Base-by-base conservation (phyloP, 352 stramenopile genomes). In the Phytophthora niederhauseri region DNA sequence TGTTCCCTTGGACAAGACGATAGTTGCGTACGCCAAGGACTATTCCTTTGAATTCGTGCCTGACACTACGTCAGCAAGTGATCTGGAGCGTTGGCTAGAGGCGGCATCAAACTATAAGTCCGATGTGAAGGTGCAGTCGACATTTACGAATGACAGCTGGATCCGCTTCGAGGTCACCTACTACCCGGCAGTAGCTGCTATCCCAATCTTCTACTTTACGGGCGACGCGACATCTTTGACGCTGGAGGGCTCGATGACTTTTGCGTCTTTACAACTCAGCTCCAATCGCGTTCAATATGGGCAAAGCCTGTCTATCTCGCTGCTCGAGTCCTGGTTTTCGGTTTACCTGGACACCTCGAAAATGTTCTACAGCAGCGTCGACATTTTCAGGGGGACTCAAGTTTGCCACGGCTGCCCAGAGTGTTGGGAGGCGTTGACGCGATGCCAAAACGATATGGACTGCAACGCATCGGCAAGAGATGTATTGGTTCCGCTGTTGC, bases 401-500 rank as follows among this genome's bases (percentile, higher is more conserved):
- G 54, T 73, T 24, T 73, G 66, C 17, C 22, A 64, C 15, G 52
- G 48, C 6, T 73, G 66, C n/a, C 46, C 66, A 4, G 60, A 64
- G 19, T 69, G 59, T 34, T 73, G 24, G 59, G 52, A 68, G n/a
- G 66, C 66, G 36, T 46, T 69, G 54, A 61, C 59, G 7, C 54
- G 61, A 15, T 74, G 67, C 24, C 54, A 60, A 45, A 58, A 65
- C 19, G 45, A 74, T 58, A 43, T 66, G 48, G 67, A 74, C 14
- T 74, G 67, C 19, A 8, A 20, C 22, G 22, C 57, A 17, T 74
- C 67, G 20, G 26, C 55, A 9, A 56, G 45, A 55, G 31, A 70
- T 0, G 50, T 64, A 14, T 38, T 74, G 46, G 43, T 62, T 50
- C 67, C 67, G 34, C 26, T 66, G 14, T n/a, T 74, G 14, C 61